These are phyloP conservation scores for Cladorrhinum samala DNA, from an alignment of 495 filamentous ascomycete species.

Conservation along the genomic window DNA sequence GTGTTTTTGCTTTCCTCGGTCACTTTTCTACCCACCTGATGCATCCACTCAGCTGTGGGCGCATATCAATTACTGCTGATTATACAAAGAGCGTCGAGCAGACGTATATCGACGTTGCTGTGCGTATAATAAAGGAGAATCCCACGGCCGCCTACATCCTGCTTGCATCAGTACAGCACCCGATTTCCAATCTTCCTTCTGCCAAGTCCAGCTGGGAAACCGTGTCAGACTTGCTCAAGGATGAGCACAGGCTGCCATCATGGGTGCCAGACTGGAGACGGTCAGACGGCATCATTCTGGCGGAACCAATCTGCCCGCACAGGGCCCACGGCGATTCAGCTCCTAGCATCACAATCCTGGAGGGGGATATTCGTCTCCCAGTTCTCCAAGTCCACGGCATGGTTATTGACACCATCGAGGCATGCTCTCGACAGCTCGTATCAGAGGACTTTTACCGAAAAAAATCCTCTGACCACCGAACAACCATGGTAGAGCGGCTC, in stretches of 20 bases:
- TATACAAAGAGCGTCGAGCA: constrained; percentile 2
- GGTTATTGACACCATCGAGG: background rate
- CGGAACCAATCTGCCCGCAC: constrained; percentile 2
- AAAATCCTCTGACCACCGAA: background rate
- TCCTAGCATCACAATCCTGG: background rate
- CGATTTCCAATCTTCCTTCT: constrained; percentile 1
- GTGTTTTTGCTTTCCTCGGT: constrained; percentile 22
- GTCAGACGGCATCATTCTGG: constrained; percentile 8
- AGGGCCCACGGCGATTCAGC: constrained; percentile 6
- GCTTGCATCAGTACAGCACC: background rate
- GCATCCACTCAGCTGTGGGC: constrained; percentile 3
- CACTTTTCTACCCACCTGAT: constrained; percentile 8
- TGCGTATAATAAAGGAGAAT: background rate
- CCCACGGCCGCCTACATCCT: background rate
- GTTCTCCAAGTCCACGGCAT: background rate
- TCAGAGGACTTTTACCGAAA: background rate
- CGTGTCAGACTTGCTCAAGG: background rate
- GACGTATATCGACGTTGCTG: background rate
- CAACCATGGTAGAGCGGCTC: background rate
- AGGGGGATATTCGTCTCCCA: background rate
- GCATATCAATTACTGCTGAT: background rate
- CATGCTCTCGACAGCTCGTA: background rate
- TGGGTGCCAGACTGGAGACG: constrained; percentile 19
- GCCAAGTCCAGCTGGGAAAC: background rate
- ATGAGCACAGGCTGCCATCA: constrained; percentile 4